A percentile compares a stretch with the other conserved stretches of the same genome.
Conservation (phyloP, 2,329 filamentous ascomycete genomes). For the Macrophomina pseudophaseolina region DNA sequence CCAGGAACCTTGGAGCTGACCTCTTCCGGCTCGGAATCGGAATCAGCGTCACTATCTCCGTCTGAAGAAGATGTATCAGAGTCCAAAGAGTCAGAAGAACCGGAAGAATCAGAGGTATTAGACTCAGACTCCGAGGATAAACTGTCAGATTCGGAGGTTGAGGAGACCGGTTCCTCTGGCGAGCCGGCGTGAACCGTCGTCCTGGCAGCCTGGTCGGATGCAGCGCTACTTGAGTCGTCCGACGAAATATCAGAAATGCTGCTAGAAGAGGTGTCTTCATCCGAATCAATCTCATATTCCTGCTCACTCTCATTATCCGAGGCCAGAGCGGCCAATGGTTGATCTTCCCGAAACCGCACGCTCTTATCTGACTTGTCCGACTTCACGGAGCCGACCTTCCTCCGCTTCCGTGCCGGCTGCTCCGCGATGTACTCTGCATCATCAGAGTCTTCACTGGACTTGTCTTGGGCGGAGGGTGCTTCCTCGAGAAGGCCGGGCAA, state of each 20-base stretch:
- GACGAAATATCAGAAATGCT: conserved; percentile 1
- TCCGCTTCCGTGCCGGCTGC: conserved; percentile 31
- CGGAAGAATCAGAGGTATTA: background rate
- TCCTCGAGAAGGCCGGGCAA: conserved; percentile 5
- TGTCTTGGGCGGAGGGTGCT: background rate
- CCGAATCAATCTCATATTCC: conserved; percentile 28
- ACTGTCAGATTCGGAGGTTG: background rate
- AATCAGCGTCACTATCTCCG: conserved; percentile 31
- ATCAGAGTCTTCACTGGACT: background rate
- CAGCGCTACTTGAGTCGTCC: background rate
- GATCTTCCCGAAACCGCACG: conserved; percentile 27
- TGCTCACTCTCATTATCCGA: conserved; percentile 27
- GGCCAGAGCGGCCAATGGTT: conserved; percentile 6
- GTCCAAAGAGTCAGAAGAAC: background rate
- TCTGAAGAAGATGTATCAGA: conserved; percentile 27
- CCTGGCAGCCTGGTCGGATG: background rate
- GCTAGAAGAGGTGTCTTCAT: background rate
- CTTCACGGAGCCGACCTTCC: background rate
- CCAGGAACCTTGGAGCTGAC: conserved; percentile 31
- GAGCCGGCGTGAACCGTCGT: background rate
- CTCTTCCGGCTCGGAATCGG: conserved; percentile 52
- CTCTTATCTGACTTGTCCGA: conserved; percentile 30
- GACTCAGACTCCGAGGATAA: conserved; percentile 51
- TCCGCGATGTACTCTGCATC: conserved; percentile 40
- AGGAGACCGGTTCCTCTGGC: conserved; percentile 23